A percentile compares a stretch with the other conserved stretches of the same genome.
Conservation (phyloP, 1,139 yeast genomes). For the Hansenula sp. region DNA sequence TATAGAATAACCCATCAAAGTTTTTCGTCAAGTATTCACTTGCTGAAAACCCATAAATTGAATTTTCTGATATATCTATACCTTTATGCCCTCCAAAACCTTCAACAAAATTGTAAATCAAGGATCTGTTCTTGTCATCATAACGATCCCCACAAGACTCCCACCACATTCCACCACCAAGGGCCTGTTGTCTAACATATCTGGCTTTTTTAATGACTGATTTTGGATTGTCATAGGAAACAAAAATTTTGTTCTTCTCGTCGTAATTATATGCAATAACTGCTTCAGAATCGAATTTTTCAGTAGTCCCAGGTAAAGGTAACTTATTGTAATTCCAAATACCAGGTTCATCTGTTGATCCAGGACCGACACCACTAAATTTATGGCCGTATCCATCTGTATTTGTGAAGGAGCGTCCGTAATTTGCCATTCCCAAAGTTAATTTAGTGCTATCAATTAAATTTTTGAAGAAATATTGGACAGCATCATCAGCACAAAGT, state of each 20-base stretch:
- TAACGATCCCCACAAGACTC: constrained; percentile 73
- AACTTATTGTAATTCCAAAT: constrained; percentile 50
- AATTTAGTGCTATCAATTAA: constrained; percentile 50
- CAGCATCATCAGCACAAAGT: constrained; percentile 45
- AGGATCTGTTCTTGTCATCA: constrained; percentile 28
- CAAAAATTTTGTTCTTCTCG: constrained; percentile 33
- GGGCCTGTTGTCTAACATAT: constrained; percentile 40
- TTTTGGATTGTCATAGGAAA: constrained; percentile 62
- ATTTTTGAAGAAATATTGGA: constrained; percentile 36
- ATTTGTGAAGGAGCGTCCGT: constrained; percentile 70
- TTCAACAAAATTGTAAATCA: constrained; percentile 35
- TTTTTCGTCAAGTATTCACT: constrained; percentile 10
- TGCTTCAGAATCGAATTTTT: constrained; percentile 44
- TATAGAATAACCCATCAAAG: no score
- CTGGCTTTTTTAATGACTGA: constrained; percentile 55
- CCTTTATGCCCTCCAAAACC: constrained; percentile 36
- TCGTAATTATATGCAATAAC: constrained; percentile 61
- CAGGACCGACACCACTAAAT: constrained; percentile 46
- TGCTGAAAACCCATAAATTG: constrained; percentile 5
- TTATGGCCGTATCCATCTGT: constrained; percentile 35
- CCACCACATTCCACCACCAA: constrained; percentile 96
- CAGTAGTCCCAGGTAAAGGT: constrained; percentile 39
- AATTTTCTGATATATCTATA: constrained; percentile 25
- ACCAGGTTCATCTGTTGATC: constrained; percentile 45
- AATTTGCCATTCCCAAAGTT: constrained; percentile 84